A percentile compares a stretch with the other conserved stretches of the same genome.
Evolutionary conservation across 495 filamentous ascomycete species (phyloP).

Genomic region (Trichoderma parareesei): DNA sequence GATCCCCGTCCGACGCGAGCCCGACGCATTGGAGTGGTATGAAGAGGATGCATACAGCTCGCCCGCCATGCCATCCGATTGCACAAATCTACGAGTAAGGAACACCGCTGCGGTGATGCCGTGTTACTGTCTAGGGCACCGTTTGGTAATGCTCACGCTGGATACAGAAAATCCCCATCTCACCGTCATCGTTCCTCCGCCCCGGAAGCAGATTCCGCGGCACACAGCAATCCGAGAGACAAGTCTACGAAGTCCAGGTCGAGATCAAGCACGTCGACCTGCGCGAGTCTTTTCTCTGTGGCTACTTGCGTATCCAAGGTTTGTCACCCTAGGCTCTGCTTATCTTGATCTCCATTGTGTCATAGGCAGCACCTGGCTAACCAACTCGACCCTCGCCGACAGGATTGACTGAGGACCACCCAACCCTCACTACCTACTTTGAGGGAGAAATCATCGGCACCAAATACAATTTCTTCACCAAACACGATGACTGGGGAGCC

Average conservation of each 20-base stretch:
- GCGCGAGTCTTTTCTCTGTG: slow-evolving; percentile 88
- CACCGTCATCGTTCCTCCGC: slow-evolving; percentile 74
- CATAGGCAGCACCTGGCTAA: neutral
- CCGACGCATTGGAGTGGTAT: slow-evolving; percentile 8
- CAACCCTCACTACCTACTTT: slow-evolving; percentile 94
- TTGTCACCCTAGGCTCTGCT: slow-evolving; percentile 19
- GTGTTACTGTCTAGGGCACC: neutral
- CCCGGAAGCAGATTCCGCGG: slow-evolving; percentile 84
- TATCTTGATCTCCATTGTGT: neutral
- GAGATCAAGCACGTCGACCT: slow-evolving; percentile 96
- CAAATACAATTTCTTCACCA: slow-evolving; percentile 88
- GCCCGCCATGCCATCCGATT: slow-evolving; percentile 54
- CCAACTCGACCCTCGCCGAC: slow-evolving; percentile 16
- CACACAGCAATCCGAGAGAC: slow-evolving; percentile 83
- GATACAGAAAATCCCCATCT: slow-evolving; percentile 49
- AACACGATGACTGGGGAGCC: slow-evolving; percentile 84
- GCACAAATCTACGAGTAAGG: slow-evolving; percentile 57
- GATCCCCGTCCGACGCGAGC: neutral
- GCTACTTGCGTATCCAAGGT: slow-evolving; percentile 96
- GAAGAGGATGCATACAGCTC: slow-evolving; percentile 19
- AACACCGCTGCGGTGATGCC: neutral
- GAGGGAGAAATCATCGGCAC: slow-evolving; percentile 97
- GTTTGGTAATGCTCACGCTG: slow-evolving; percentile 14
- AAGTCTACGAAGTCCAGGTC: slow-evolving; percentile 90
- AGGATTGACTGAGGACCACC: slow-evolving; percentile 94